Conservation (phyloP, 805 yeast genomes). For the Wickerhamiella galacta region DNA sequence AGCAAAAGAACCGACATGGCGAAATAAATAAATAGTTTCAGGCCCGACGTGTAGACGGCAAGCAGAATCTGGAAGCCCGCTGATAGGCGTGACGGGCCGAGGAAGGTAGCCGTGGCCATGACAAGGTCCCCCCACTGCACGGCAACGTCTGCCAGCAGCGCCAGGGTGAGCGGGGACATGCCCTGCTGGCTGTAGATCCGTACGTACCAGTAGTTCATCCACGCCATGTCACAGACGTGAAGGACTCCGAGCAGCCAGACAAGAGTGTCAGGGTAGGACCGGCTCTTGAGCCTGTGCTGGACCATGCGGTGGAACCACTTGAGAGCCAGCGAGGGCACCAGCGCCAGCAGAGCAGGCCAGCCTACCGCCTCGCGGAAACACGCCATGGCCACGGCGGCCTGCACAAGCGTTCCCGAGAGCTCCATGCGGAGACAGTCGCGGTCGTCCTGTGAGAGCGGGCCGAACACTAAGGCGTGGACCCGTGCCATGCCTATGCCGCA, state of each 20-base stretch:
- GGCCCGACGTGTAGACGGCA: not conserved
- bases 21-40: conserved; percentile 5
- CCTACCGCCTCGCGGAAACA: conserved; percentile 9
- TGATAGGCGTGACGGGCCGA: not conserved
- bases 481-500: not conserved
- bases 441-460: conserved; percentile 5
- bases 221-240: conserved; percentile 6
- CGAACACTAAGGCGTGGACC: conserved; percentile 1
- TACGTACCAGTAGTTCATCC: conserved; percentile 7
- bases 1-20: conserved; percentile 5
- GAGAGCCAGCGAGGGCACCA: conserved; percentile 5
- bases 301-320: conserved; percentile 6
- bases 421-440: conserved; percentile 3
- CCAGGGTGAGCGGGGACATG: conserved; percentile 5
- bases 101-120: conserved; percentile 2
- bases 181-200: conserved; percentile 2
- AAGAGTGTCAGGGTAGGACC: not conserved
- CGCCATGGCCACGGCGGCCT: conserved; percentile 8
- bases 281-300: conserved; percentile 1
- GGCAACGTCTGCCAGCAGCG: conserved; percentile 7
- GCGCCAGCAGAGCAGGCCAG: conserved; percentile 4
- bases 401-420: conserved; percentile 5
- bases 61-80: not conserved
- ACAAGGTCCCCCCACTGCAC: conserved; percentile 8
- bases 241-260: conserved; percentile 2